A percentile compares a stretch with the other conserved stretches of the same genome.
These are phyloP conservation scores for Phytopythium delawarense DNA, from an alignment of 352 stramenopile species.

Conservation along the genomic window DNA sequence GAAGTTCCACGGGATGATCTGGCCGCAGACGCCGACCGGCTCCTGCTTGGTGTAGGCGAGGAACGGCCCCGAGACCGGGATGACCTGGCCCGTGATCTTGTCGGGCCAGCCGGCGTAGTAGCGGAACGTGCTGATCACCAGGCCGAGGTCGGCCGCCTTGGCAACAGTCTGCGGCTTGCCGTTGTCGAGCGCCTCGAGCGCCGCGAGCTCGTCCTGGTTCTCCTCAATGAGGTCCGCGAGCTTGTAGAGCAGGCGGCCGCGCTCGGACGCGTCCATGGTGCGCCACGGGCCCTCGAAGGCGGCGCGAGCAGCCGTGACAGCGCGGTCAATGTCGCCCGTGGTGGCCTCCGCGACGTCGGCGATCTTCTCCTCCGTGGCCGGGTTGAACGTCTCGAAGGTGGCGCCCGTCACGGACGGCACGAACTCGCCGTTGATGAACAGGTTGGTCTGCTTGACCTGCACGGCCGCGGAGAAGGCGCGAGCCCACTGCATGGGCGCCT, in stretches of 20 bases:
- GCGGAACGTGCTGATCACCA: conserved; percentile 83
- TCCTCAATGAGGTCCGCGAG: conserved; percentile 54
- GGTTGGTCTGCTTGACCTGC: conserved; percentile 59
- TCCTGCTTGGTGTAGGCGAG: conserved; percentile 69
- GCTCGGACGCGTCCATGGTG: conserved; percentile 36
- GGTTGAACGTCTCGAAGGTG: conserved; percentile 81
- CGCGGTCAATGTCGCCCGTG: conserved; percentile 64
- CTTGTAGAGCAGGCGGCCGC: conserved; percentile 39
- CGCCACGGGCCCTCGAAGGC: conserved; percentile 74
- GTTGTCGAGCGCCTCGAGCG: conserved; percentile 92
- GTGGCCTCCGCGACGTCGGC: conserved; percentile 53
- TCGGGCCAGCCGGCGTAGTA: conserved; percentile 92
- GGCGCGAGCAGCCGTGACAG: conserved; percentile 54
- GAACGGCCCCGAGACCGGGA: conserved; percentile 51
- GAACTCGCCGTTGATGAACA: conserved; percentile 88
- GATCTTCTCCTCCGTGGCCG: conserved; percentile 81
- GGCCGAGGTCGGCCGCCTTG: conserved; percentile 79
- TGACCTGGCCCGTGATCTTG: conserved; percentile 73
- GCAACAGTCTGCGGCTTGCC: conserved; percentile 92
- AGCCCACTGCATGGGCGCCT: conserved; percentile 16
- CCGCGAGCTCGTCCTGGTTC: conserved; percentile 58
- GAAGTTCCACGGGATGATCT: conserved; percentile 98
- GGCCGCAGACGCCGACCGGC: conserved; percentile 87
- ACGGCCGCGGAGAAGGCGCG: conserved; percentile 35
- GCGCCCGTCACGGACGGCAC: conserved; percentile 56